Conservation (phyloP, 768 basidiomycete genomes). For the Leccinum imitatum region DNA sequence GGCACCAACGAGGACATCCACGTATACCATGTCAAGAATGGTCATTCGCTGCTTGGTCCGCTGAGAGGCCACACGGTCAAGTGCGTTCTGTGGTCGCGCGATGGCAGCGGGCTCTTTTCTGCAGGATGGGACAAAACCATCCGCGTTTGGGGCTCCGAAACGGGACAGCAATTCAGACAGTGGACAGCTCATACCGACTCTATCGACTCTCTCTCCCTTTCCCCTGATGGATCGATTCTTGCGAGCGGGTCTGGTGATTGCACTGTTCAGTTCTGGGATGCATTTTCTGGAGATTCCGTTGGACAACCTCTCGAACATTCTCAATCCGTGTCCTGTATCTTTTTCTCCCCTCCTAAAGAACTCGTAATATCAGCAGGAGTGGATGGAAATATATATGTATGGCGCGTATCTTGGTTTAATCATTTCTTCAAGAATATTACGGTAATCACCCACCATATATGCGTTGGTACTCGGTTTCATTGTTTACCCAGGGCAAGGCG, state of each 20-base stretch:
- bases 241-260: not conserved
- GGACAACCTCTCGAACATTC: not conserved
- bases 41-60: not conserved
- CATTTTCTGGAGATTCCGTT: not conserved
- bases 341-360: not conserved
- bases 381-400: not conserved
- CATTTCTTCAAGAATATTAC: too few relatives aligned
- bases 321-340: rapidly evolving
- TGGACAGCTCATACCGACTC: not conserved
- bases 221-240: not conserved
- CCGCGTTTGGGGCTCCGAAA: not conserved
- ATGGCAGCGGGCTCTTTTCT: not conserved
- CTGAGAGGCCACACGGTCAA: not conserved
- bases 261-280: not conserved
- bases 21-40: not conserved
- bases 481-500: too few relatives aligned
- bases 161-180: not conserved
- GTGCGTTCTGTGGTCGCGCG: not conserved
- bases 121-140: not conserved
- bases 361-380: not conserved
- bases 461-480: too few relatives aligned
- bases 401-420: not conserved
- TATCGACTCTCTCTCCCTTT: not conserved
- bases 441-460: too few relatives aligned
- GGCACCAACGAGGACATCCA: not conserved